A percentile compares a stretch with the other conserved stretches of the same genome.
phyloP scores from a whole-genome alignment of 352 stramenopile genomes.

The Globisporangium abappressorium region DNA sequence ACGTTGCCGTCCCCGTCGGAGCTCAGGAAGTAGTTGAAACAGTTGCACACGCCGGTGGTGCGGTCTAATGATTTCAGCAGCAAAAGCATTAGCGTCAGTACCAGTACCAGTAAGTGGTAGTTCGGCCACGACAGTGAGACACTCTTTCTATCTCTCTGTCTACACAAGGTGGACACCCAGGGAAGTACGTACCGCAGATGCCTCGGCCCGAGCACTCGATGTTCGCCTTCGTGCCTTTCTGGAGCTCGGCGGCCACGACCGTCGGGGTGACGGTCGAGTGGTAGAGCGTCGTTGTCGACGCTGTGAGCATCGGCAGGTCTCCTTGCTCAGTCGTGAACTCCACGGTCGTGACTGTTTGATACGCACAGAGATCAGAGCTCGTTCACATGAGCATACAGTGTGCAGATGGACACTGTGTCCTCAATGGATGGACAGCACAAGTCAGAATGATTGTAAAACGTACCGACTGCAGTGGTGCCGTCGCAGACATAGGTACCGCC shows the following conservation, averaged over 20 bases:
- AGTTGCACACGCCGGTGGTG: conserved; percentile 55
- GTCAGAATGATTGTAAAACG: conserved; percentile 8
- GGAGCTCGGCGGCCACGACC: conserved; percentile 30
- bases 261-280: conserved; percentile 26
- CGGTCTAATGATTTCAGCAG: conserved; percentile 39
- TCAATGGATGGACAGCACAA: not conserved
- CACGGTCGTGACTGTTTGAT: conserved; percentile 39
- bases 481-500: conserved; percentile 36
- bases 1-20: conserved; percentile 69
- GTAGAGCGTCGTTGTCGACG: conserved; percentile 36
- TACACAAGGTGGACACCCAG: not conserved
- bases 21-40: conserved; percentile 73
- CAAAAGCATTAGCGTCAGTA: not conserved
- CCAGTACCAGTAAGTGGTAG: not conserved
- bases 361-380: not conserved
- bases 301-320: conserved; percentile 45
- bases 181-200: conserved; percentile 54
- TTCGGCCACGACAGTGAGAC: not conserved
- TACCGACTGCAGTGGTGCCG: conserved; percentile 33
- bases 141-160: not conserved
- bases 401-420: not conserved
- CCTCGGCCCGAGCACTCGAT: conserved; percentile 70
- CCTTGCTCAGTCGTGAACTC: conserved; percentile 73
- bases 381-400: not conserved
- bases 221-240: conserved; percentile 75